These are phyloP conservation scores for Phytophthora sojae DNA, from an alignment of 352 stramenopile species.

Conservation along the genomic window DNA sequence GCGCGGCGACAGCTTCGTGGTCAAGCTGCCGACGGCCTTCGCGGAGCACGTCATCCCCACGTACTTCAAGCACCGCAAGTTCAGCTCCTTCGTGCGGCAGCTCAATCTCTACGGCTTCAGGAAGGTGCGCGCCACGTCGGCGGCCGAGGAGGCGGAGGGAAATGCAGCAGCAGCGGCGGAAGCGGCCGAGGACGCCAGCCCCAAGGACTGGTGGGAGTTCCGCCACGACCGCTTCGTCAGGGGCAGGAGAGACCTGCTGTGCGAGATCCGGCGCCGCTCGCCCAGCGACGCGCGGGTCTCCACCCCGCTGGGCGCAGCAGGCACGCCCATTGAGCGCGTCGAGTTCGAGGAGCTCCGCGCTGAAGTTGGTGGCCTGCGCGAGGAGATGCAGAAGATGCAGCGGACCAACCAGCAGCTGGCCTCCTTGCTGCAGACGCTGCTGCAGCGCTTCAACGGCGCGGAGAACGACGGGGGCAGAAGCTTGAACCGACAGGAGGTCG, in stretches of 20 bases:
- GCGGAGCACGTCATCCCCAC: conserved; percentile 87
- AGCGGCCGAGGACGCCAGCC: conserved; percentile 50
- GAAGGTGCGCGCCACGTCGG: conserved; percentile 59
- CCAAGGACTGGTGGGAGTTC: conserved; percentile 88
- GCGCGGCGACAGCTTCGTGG: conserved; percentile 86
- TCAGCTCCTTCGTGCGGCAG: conserved; percentile 93
- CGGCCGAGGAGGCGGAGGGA: background rate
- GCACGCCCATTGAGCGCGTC: conserved; percentile 53
- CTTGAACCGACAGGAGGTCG: conserved; percentile 16
- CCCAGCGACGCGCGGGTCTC: conserved; percentile 25
- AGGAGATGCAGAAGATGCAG: conserved; percentile 79
- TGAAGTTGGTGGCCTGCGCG: conserved; percentile 62
- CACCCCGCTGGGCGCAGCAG: conserved; percentile 27
- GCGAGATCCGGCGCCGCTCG: conserved; percentile 76
- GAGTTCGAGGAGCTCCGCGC: conserved; percentile 78
- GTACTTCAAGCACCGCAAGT: conserved; percentile 95
- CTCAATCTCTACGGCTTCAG: conserved; percentile 94
- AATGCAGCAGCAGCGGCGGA: background rate
- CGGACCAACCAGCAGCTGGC: conserved; percentile 70
- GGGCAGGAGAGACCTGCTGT: conserved; percentile 69
- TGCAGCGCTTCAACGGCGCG: conserved; percentile 33
- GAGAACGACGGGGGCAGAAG: conserved; percentile 26
- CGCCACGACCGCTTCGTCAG: conserved; percentile 86
- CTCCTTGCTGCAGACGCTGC: conserved; percentile 61
- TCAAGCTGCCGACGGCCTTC: conserved; percentile 90